These are phyloP conservation scores for Balamuthia mandrillaris DNA, from an alignment of 208 protist genomes.

Conservation along the genomic window DNA sequence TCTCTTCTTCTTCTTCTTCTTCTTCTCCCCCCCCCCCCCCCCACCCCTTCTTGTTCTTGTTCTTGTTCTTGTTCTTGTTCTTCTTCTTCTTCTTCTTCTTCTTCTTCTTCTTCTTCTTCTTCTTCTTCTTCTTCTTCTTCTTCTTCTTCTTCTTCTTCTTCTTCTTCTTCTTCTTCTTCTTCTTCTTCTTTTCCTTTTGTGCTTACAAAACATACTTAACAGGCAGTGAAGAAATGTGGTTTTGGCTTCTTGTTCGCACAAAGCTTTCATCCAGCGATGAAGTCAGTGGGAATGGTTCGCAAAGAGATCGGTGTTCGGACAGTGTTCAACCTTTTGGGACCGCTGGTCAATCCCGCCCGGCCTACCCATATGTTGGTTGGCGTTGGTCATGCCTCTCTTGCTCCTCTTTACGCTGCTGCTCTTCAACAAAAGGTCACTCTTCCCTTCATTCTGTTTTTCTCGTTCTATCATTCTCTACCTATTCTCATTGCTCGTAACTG, in stretches of 20 bases:
- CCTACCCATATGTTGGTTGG: conserved; percentile 27
- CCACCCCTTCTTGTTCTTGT: background rate
- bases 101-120: too few species aligned
- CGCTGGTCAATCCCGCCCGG: conserved; percentile 1
- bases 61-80: background rate
- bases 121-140: too few species aligned
- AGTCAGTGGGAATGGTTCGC: background rate
- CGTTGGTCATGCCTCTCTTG: background rate
- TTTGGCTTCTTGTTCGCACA: conserved; percentile 34
- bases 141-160: too few species aligned
- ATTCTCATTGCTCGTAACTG: too few species aligned
- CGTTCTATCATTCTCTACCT: background rate
- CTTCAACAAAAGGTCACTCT: background rate
- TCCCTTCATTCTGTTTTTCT: too few species aligned
- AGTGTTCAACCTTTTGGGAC: conserved; percentile 27
- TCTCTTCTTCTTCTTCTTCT: background rate
- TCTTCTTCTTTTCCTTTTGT: too few species aligned
- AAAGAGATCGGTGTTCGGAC: conserved; percentile 22
- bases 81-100: too few species aligned
- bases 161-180: too few species aligned
- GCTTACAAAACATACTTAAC: too few species aligned
- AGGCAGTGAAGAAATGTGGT: conserved; percentile 8
- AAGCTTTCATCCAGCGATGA: conserved; percentile 32
- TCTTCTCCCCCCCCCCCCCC: background rate
- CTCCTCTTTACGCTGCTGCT: background rate